Evolutionary conservation across 2,329 filamentous ascomycete genomes (phyloP).

Genomic region (Elsinoe arachidis): DNA sequence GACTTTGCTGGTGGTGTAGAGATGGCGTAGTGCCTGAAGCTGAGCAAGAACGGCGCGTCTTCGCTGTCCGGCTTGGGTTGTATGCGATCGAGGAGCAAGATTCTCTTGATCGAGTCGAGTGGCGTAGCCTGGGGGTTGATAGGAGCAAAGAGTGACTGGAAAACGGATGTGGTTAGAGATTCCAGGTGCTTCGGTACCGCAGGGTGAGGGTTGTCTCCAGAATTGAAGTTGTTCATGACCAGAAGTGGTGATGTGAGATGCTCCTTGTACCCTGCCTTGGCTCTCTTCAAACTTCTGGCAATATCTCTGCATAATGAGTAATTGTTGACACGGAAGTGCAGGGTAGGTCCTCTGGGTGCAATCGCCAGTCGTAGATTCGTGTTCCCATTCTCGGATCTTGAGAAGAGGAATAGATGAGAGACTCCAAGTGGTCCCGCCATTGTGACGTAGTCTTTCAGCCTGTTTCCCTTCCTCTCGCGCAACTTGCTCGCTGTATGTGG

Average conservation of each 20-base stretch:
- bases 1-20: constrained; percentile 72
- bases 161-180: constrained; percentile 82
- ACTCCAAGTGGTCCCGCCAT: constrained; percentile 95
- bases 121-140: constrained; percentile 89
- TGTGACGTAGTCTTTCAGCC: constrained; percentile 80
- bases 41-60: constrained; percentile 62
- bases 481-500: constrained; percentile 82
- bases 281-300: constrained; percentile 70
- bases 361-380: constrained; percentile 83
- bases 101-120: constrained; percentile 82
- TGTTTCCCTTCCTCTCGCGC: constrained; percentile 83
- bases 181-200: constrained; percentile 86
- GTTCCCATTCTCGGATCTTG: constrained; percentile 78
- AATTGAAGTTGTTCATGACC: constrained; percentile 96
- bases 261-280: constrained; percentile 68
- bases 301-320: constrained; percentile 94
- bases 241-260: constrained; percentile 80
- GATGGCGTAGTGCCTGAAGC: constrained; percentile 90
- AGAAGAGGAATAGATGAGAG: constrained; percentile 87
- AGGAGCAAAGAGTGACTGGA: constrained; percentile 90
- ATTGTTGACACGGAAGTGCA: constrained; percentile 89
- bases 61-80: constrained; percentile 23
- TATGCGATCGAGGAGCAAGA: constrained; percentile 84
- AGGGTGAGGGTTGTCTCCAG: constrained; percentile 43
- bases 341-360: constrained; percentile 80